Conservation (phyloP, 1,284 basidiomycete species). For the Golubevia sp. region DNA sequence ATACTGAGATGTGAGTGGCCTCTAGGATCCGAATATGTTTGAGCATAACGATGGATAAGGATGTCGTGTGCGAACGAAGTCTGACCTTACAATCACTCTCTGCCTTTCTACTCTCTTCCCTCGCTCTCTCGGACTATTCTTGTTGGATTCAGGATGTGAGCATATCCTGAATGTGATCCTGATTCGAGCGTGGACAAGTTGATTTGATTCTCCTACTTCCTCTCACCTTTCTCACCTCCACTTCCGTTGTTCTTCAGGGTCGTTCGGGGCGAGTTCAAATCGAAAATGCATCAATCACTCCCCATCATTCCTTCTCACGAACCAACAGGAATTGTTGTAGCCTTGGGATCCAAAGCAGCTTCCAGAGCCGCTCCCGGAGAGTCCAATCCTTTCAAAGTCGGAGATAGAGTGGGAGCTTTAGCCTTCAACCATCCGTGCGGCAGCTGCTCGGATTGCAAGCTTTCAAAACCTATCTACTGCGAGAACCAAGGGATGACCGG, state of each 20-base stretch:
- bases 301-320: constrained; percentile 16
- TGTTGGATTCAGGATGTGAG: too few relatives aligned
- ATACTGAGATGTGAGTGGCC: constrained; percentile 5
- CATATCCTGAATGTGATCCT: too few relatives aligned
- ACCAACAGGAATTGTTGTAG: constrained; percentile 13
- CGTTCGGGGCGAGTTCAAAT: constrained; percentile 12
- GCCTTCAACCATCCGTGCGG: constrained; percentile 11
- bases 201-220: too few relatives aligned
- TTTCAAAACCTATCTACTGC: constrained; percentile 7
- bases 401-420: constrained; percentile 12
- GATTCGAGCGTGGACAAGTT: too few relatives aligned
- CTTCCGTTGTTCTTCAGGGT: constrained; percentile 5
- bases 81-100: too few relatives aligned
- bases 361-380: constrained; percentile 1
- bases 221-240: neutral
- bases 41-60: too few relatives aligned
- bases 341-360: constrained; percentile 6
- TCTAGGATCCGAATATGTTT: too few relatives aligned
- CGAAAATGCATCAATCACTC: constrained; percentile 3
- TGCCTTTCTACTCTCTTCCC: too few relatives aligned
- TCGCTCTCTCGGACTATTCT: too few relatives aligned
- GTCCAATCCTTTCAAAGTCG: constrained; percentile 7
- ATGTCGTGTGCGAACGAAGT: too few relatives aligned
- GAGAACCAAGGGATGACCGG: neutral
- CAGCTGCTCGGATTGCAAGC: constrained; percentile 12